Evolutionary conservation across 805 yeast species (phyloP).

Genomic region (Myxozyma neotropica): DNA sequence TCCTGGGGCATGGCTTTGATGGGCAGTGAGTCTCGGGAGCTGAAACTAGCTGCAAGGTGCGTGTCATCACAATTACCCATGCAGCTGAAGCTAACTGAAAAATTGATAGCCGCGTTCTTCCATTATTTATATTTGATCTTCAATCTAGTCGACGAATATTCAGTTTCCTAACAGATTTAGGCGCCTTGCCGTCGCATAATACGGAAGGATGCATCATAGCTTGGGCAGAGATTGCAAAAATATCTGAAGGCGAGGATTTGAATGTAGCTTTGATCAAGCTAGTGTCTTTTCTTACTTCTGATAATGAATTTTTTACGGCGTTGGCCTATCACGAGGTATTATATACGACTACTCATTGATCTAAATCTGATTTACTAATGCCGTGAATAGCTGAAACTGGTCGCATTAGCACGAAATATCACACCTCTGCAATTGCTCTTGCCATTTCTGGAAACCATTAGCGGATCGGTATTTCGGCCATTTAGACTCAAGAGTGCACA

Average conservation of each 20-base stretch:
- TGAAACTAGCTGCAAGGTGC: slow-evolving; percentile 4
- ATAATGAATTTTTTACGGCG: slow-evolving; percentile 65
- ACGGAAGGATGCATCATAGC: slow-evolving; percentile 44
- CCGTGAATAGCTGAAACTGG: slow-evolving; percentile 18
- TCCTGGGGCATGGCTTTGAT: neutral
- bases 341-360: no score
- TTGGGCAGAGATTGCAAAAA: slow-evolving; percentile 66
- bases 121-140: slow-evolving; percentile 3
- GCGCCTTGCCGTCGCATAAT: neutral
- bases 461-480: slow-evolving; percentile 62
- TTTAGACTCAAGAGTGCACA: slow-evolving; percentile 57
- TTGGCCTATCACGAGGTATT: slow-evolving; percentile 66
- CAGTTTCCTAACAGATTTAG: neutral
- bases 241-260: slow-evolving; percentile 66
- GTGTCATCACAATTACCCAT: no score
- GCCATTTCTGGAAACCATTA: slow-evolving; percentile 75
- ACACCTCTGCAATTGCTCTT: slow-evolving; percentile 80
- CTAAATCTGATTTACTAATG: no score
- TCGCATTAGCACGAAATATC: slow-evolving; percentile 55
- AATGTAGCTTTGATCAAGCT: slow-evolving; percentile 67
- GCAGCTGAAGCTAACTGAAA: neutral
- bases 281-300: slow-evolving; percentile 65
- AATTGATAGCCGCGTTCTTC: slow-evolving; percentile 5
- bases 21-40: neutral
- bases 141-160: slow-evolving; percentile 10